These are phyloP conservation scores for Starmerella floricola DNA, from an alignment of 805 yeast genomes.

Conservation along the genomic window DNA sequence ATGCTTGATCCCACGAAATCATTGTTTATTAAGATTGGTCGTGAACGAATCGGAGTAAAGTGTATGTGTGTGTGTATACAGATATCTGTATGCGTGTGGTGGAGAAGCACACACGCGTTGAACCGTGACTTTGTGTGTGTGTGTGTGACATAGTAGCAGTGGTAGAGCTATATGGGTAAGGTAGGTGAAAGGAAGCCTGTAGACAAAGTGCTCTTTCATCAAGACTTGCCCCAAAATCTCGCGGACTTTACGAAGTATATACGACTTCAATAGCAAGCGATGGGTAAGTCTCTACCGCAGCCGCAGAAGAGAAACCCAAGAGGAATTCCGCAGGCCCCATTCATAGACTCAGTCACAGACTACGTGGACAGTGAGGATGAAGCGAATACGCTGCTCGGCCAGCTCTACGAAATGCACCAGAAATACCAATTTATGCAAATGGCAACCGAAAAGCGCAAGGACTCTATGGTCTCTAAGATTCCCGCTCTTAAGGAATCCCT, in stretches of 20 bases:
- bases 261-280: neutral
- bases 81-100: no score
- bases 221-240: no score
- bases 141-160: no score
- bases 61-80: no score
- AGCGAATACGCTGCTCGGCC: conserved; percentile 53
- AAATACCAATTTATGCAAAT: conserved; percentile 29
- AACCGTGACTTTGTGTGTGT: no score
- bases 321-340: conserved; percentile 95
- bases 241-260: no score
- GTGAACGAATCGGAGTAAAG: no score
- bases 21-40: no score
- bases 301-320: conserved; percentile 53
- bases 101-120: no score
- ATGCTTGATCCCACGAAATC: conserved; percentile 17
- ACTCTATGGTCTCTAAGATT: conserved; percentile 49
- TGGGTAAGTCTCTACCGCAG: conserved; percentile 20
- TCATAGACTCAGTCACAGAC: conserved; percentile 70
- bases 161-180: no score
- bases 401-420: conserved; percentile 77
- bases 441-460: conserved; percentile 33
- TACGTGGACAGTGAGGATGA: conserved; percentile 57
- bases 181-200: no score
- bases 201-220: no score
- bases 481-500: conserved; percentile 90